phyloP scores from a whole-genome alignment of 768 basidiomycete genomes.

The Xerocomus brunneocitrinus region DNA sequence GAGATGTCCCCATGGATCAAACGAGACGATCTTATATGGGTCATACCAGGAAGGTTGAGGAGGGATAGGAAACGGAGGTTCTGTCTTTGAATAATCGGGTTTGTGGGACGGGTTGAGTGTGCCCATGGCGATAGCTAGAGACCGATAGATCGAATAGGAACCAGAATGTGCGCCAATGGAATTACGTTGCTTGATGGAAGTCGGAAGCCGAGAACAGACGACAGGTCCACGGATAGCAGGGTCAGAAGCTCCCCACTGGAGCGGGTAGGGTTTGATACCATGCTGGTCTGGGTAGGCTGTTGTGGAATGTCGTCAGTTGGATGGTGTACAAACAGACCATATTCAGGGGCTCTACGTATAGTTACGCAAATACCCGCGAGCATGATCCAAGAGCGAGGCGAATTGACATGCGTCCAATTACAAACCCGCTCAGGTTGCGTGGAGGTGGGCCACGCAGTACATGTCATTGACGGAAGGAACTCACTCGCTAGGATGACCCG shows the following conservation, averaged over 20 bases:
- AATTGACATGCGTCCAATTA: conserved; percentile 1
- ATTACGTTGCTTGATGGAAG: conserved; percentile 85
- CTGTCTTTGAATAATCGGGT: conserved; percentile 76
- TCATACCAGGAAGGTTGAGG: conserved; percentile 77
- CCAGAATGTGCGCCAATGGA: conserved; percentile 93
- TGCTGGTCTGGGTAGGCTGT: conserved; percentile 88
- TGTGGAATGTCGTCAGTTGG: conserved; percentile 8
- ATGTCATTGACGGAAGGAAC: conserved; percentile 25
- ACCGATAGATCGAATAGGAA: conserved; percentile 92
- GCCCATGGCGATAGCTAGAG: conserved; percentile 88
- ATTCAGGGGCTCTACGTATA: conserved; percentile 3
- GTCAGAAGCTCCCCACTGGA: conserved; percentile 76
- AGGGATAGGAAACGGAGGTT: conserved; percentile 79
- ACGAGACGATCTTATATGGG: conserved; percentile 76
- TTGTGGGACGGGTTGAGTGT: conserved; percentile 74
- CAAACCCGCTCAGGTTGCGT: neutral
- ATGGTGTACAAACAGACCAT: conserved; percentile 1
- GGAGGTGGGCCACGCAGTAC: neutral
- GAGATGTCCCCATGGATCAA: conserved; percentile 93
- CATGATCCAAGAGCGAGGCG: conserved; percentile 11
- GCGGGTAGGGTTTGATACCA: conserved; percentile 73
- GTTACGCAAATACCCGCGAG: conserved; percentile 3
- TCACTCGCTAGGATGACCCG: conserved; percentile 81
- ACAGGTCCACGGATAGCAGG: conserved; percentile 75
- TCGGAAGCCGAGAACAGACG: conserved; percentile 80